These are phyloP conservation scores for Rehmannia glutinosa DNA, from an alignment of 257 asterid species.

Conservation along the genomic window DNA sequence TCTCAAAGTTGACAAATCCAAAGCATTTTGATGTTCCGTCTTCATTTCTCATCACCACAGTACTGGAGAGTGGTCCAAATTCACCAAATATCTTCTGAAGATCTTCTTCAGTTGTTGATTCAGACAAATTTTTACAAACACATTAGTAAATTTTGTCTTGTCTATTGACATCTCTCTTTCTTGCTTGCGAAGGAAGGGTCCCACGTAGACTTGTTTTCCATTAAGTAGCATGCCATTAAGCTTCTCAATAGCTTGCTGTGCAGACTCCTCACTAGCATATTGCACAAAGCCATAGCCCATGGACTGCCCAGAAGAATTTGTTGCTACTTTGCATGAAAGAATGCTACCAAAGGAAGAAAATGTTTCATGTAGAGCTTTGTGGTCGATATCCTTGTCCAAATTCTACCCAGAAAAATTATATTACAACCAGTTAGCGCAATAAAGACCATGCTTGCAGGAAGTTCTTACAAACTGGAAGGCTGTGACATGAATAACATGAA, in stretches of 20 bases:
- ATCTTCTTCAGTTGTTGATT: slow-evolving; percentile 68
- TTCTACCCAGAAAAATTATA: slow-evolving; percentile 37
- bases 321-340: slow-evolving; percentile 81
- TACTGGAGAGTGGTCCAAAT: slow-evolving; percentile 64
- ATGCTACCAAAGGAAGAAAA: slow-evolving; percentile 78
- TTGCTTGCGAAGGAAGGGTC: slow-evolving; percentile 83
- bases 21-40: slow-evolving; percentile 84
- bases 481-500: not conserved
- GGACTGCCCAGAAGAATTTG: slow-evolving; percentile 69
- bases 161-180: slow-evolving; percentile 70
- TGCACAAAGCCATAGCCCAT: slow-evolving; percentile 95
- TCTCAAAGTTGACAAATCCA: slow-evolving; percentile 91
- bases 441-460: not conserved
- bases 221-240: slow-evolving; percentile 87
- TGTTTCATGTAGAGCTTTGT: slow-evolving; percentile 83
- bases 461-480: not conserved
- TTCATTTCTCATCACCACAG: slow-evolving; percentile 74
- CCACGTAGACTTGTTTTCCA: slow-evolving; percentile 84
- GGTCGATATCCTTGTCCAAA: slow-evolving; percentile 91
- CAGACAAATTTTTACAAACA: slow-evolving; percentile 82
- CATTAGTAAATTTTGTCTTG: slow-evolving; percentile 69
- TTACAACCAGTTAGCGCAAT: not conserved
- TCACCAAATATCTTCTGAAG: slow-evolving; percentile 60
- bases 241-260: slow-evolving; percentile 75
- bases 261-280: slow-evolving; percentile 77